These are phyloP conservation scores for Pterulicium gracile DNA, from an alignment of 1,284 basidiomycete species.

Conservation along the genomic window DNA sequence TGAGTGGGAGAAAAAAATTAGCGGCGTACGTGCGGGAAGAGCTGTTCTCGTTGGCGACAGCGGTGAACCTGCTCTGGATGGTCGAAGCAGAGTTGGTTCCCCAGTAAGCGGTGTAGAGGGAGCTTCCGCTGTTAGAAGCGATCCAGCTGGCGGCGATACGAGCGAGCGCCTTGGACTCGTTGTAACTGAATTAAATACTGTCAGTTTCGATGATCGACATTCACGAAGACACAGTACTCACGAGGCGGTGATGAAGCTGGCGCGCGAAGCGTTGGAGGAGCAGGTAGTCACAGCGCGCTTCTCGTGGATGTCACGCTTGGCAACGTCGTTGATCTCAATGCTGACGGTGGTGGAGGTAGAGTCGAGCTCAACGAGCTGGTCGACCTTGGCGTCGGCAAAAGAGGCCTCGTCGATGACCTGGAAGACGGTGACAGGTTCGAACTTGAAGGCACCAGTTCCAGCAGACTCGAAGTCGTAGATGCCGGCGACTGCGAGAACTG, in stretches of 20 bases:
- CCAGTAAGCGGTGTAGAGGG: conserved; percentile 24
- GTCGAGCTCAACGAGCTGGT: conserved; percentile 14
- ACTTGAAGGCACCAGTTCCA: conserved; percentile 5
- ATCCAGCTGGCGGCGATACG: conserved; percentile 19
- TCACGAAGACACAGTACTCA: conserved; percentile 7
- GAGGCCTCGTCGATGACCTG: conserved; percentile 7
- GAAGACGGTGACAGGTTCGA: conserved; percentile 5
- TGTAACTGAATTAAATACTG: conserved; percentile 15
- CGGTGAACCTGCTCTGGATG: conserved; percentile 19
- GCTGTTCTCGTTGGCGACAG: conserved; percentile 24
- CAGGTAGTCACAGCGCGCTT: conserved; percentile 24
- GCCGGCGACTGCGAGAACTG: conserved; percentile 4
- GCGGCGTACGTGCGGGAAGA: conserved; percentile 20
- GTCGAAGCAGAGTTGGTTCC: conserved; percentile 20
- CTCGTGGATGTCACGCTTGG: conserved; percentile 19
- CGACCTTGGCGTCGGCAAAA: conserved; percentile 15
- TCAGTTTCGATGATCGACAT: background rate
- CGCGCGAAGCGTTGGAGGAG: conserved; percentile 17
- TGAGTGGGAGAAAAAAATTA: background rate
- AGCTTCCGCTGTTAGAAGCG: conserved; percentile 17
- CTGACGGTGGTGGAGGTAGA: conserved; percentile 17
- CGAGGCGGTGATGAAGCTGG: conserved; percentile 24
- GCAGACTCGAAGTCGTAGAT: conserved; percentile 7
- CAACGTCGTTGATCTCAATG: conserved; percentile 21
- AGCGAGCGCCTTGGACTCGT: conserved; percentile 25